Conservation (phyloP, 495 filamentous ascomycete species). For the Xylaria curta region DNA sequence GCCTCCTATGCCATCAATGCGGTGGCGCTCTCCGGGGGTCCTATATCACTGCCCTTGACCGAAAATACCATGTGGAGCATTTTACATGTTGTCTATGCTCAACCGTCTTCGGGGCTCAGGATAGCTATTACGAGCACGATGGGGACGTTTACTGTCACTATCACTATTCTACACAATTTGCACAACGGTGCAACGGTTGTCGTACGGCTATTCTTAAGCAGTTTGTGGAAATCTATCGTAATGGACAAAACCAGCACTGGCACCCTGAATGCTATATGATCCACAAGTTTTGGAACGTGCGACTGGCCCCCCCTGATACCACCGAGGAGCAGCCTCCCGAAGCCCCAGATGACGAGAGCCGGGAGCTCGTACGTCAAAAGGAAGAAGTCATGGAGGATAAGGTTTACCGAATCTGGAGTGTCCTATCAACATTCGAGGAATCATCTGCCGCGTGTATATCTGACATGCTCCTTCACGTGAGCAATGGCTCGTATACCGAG, state of each 20-base stretch:
- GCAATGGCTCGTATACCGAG: slow-evolving; percentile 95
- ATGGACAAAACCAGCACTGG: slow-evolving; percentile 98
- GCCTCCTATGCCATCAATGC: slow-evolving; percentile 89
- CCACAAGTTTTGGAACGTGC: slow-evolving; percentile 99
- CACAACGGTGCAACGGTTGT: slow-evolving; percentile 94
- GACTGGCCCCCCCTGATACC: slow-evolving; percentile 63
- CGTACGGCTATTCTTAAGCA: slow-evolving; percentile 98
- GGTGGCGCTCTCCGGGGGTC: slow-evolving; percentile 93
- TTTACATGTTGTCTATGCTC: slow-evolving; percentile 98
- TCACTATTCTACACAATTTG: slow-evolving; percentile 98
- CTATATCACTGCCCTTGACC: slow-evolving; percentile 96
- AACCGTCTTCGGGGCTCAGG: slow-evolving; percentile 95
- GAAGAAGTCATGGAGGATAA: slow-evolving; percentile 98
- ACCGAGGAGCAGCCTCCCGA: slow-evolving; percentile 41
- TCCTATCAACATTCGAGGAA: slow-evolving; percentile 95
- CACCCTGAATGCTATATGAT: slow-evolving; percentile 99
- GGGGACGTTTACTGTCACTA: slow-evolving; percentile 97
- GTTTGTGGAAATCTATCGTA: slow-evolving; percentile 98
- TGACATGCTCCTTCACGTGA: slow-evolving; percentile 98
- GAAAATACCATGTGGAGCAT: slow-evolving; percentile 99
- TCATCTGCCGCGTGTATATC: slow-evolving; percentile 98
- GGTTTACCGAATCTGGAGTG: slow-evolving; percentile 98
- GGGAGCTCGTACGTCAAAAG: slow-evolving; percentile 76
- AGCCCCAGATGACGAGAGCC: slow-evolving; percentile 73
- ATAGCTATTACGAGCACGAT: slow-evolving; percentile 99